These are phyloP conservation scores for Hemerocallis citrina DNA, from an alignment of 106 monocot genomes.

Conservation along the genomic window DNA sequence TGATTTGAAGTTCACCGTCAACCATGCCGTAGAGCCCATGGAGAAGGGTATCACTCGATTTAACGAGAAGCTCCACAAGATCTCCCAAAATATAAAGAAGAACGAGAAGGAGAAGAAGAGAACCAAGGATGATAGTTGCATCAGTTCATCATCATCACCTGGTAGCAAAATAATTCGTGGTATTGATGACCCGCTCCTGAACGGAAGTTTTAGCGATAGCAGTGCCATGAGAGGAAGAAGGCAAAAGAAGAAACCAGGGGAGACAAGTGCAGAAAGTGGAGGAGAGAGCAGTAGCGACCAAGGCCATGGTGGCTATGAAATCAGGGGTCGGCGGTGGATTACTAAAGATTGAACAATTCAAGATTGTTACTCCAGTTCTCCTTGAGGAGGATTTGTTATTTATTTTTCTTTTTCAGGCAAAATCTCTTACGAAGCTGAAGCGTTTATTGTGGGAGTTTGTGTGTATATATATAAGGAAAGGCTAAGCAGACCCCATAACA, in stretches of 20 bases:
- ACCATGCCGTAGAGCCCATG: conserved; percentile 84
- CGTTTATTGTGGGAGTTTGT: no score
- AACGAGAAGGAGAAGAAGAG: conserved; percentile 58
- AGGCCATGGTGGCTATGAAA: conserved; percentile 42
- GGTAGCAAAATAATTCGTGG: conserved; percentile 51
- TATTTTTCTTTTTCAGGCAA: no score
- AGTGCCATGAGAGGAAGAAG: conserved; percentile 19
- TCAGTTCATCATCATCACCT: conserved; percentile 41
- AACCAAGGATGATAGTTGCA: conserved; percentile 82
- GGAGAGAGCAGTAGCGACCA: conserved; percentile 85
- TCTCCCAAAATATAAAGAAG: conserved; percentile 87
- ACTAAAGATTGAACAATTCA: conserved; percentile 59
- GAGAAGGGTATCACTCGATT: conserved; percentile 77
- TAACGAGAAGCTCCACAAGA: conserved; percentile 88
- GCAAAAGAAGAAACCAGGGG: conserved; percentile 54
- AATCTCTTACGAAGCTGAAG: no score
- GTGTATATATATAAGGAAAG: no score
- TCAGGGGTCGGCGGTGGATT: conserved; percentile 64
- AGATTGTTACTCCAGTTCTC: no score
- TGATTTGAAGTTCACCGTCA: conserved; percentile 94
- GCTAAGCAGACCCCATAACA: no score
- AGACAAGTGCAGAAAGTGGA: conserved; percentile 66
- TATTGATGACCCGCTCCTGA: conserved; percentile 80
- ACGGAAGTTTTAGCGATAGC: conserved; percentile 53
- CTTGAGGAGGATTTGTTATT: no score